A percentile compares a stretch with the other conserved stretches of the same genome.
Evolutionary conservation across 768 basidiomycete genomes (phyloP).

Genomic region (Tulasnella sp.): DNA sequence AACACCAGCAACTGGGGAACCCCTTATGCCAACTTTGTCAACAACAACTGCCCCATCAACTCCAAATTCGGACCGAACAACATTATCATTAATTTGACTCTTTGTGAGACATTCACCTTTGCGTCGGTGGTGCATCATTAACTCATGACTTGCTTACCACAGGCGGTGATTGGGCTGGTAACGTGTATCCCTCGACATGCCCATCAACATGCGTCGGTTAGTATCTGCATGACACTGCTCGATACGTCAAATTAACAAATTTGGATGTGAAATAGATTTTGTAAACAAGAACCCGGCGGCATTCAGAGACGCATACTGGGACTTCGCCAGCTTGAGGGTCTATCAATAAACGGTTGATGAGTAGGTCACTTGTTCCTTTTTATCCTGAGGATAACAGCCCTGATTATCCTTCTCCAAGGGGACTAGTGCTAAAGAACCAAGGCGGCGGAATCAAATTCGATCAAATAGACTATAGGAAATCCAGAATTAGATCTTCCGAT

Average conservation of each 20-base stretch:
- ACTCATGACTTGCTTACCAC: neutral
- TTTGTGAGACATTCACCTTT: constrained; percentile 9
- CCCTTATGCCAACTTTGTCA: constrained; percentile 17
- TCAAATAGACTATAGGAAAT: no score
- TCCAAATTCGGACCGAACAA: constrained; percentile 18
- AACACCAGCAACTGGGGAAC: constrained; percentile 17
- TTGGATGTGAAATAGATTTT: constrained; percentile 13
- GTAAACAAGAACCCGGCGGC: constrained; percentile 19
- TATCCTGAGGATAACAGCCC: no score
- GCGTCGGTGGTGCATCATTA: neutral
- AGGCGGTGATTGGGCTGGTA: constrained; percentile 20
- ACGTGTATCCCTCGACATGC: constrained; percentile 17
- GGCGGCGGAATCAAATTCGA: no score
- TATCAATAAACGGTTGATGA: constrained; percentile 19
- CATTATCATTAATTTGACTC: constrained; percentile 19
- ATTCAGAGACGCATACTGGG: constrained; percentile 21
- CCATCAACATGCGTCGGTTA: constrained; percentile 17
- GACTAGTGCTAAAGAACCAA: no score
- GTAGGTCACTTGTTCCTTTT: no score
- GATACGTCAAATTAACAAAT: no score
- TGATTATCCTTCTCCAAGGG: no score
- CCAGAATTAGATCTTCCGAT: no score
- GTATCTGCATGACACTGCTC: no score
- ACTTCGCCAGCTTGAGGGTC: constrained; percentile 18
- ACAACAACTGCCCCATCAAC: constrained; percentile 14